Conservation (phyloP, 805 yeast genomes). For the Lipomyces mesembrius region DNA sequence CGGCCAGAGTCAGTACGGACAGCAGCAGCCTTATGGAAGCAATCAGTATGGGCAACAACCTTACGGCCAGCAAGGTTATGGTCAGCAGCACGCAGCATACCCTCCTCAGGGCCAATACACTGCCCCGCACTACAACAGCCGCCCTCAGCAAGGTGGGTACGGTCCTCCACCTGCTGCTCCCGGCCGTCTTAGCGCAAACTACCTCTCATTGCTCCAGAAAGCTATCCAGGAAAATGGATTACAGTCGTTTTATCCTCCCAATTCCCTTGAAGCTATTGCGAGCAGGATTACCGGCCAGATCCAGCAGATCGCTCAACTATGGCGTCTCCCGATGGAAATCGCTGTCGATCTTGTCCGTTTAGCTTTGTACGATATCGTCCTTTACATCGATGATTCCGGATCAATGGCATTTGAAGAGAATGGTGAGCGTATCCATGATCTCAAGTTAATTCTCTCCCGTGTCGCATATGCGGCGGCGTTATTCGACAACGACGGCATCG, state of each 20-base stretch:
- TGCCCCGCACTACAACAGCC: not conserved
- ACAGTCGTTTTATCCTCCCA: conserved; percentile 43
- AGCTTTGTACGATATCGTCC: conserved; percentile 44
- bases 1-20: conserved; percentile 21
- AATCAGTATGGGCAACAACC: conserved; percentile 12
- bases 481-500: conserved; percentile 43
- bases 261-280: conserved; percentile 42
- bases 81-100: conserved; percentile 20
- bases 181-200: conserved; percentile 22
- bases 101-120: conserved; percentile 19
- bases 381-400: conserved; percentile 45
- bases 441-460: conserved; percentile 42
- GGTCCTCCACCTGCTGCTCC: conserved; percentile 17
- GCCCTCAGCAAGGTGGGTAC: not conserved
- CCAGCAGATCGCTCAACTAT: conserved; percentile 36
- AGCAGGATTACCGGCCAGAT: conserved; percentile 36
- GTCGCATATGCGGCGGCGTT: conserved; percentile 43
- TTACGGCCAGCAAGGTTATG: conserved; percentile 17
- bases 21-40: conserved; percentile 1
- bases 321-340: conserved; percentile 43
- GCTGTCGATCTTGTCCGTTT: conserved; percentile 43
- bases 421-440: conserved; percentile 45
- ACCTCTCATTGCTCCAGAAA: conserved; percentile 33
- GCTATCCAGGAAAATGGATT: conserved; percentile 42
- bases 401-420: conserved; percentile 45